phyloP scores from a whole-genome alignment of 2,329 filamentous ascomycete genomes.

The Sporothrix protearum region DNA sequence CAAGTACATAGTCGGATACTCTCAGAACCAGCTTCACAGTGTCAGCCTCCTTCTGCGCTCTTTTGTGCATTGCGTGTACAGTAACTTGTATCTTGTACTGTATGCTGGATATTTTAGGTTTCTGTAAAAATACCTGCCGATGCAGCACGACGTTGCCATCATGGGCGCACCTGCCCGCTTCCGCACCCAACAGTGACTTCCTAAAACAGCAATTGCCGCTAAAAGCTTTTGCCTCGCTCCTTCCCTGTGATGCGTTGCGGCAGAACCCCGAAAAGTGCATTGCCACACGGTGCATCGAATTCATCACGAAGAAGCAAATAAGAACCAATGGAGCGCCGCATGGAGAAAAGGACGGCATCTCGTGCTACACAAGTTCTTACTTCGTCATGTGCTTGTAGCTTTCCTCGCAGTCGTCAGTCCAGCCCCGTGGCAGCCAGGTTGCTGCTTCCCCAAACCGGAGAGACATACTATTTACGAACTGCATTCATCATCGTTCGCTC shows the following conservation, averaged over 20 bases:
- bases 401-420: neutral
- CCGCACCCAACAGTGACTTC: neutral
- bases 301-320: neutral
- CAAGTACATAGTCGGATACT: too few species aligned
- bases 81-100: too few species aligned
- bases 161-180: neutral
- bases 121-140: neutral
- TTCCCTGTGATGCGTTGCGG: neutral
- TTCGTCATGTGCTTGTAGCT: too few species aligned
- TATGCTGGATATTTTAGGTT: neutral
- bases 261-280: neutral
- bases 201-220: conserved; percentile 13
- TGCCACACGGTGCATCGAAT: neutral
- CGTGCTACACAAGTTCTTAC: neutral
- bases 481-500: conserved; percentile 15
- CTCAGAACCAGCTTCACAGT: neutral
- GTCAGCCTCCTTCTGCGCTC: neutral
- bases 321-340: neutral
- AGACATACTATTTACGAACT: conserved; percentile 15
- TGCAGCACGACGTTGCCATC: neutral
- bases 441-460: neutral
- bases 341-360: neutral
- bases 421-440: neutral
- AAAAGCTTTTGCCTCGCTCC: neutral
- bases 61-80: neutral